These are phyloP conservation scores for Plectosphaerella plurivora DNA, from an alignment of 2,329 filamentous ascomycete genomes.

Conservation along the genomic window DNA sequence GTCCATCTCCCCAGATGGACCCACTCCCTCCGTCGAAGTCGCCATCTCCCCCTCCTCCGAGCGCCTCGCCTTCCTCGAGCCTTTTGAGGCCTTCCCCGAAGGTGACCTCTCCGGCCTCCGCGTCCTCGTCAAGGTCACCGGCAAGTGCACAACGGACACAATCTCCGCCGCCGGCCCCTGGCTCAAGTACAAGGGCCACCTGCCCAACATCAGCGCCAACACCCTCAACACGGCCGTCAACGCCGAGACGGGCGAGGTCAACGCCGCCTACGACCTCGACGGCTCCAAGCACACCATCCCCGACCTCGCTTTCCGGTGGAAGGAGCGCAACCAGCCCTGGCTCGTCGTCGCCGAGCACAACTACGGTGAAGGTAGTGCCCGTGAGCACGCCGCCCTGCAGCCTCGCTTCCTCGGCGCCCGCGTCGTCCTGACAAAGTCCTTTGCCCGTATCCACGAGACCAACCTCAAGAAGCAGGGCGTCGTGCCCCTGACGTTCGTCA, in stretches of 20 bases:
- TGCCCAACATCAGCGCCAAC: slow-evolving; percentile 97
- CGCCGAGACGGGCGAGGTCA: slow-evolving; percentile 87
- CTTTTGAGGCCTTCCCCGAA: slow-evolving; percentile 78
- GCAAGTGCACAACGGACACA: slow-evolving; percentile 98
- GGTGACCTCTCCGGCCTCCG: slow-evolving; percentile 71
- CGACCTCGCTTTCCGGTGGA: slow-evolving; percentile 82
- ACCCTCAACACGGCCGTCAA: slow-evolving; percentile 94
- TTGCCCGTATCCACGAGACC: slow-evolving; percentile 91
- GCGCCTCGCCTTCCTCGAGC: slow-evolving; percentile 85
- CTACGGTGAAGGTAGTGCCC: slow-evolving; percentile 86
- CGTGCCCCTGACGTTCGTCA: slow-evolving; percentile 84
- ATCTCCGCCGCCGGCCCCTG: slow-evolving; percentile 96
- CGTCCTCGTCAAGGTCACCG: slow-evolving; percentile 92
- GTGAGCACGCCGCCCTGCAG: slow-evolving; percentile 86
- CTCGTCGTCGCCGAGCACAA: slow-evolving; percentile 96
- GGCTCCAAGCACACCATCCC: slow-evolving; percentile 75
- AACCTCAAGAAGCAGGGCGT: slow-evolving; percentile 98
- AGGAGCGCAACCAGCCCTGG: slow-evolving; percentile 71
- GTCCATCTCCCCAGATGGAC: slow-evolving; percentile 64
- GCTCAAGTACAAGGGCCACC: slow-evolving; percentile 99
- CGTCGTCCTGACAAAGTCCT: slow-evolving; percentile 79
- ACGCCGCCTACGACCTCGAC: slow-evolving; percentile 83
- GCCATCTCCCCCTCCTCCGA: slow-evolving; percentile 83
- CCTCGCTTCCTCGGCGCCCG: slow-evolving; percentile 85
- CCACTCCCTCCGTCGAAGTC: slow-evolving; percentile 56